Percentiles rank a stretch among this genome's conserved stretches.
phyloP scores from a whole-genome alignment of 1,284 basidiomycete species.

The Tausonia pullulans region DNA sequence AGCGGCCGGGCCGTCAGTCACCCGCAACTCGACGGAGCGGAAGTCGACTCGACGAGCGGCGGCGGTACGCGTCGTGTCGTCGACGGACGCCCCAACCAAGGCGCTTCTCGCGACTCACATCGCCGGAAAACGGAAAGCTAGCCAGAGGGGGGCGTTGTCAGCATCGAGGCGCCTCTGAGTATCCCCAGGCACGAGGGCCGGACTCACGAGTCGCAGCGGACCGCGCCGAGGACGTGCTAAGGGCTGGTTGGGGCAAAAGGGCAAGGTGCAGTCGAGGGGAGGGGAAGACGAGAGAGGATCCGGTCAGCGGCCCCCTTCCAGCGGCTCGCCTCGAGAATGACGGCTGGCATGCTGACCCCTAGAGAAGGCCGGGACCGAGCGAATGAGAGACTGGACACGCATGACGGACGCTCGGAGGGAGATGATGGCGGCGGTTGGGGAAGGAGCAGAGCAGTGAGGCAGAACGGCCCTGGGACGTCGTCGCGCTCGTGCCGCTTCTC shows the following conservation, averaged over 20 bases:
- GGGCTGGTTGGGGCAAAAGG: background rate
- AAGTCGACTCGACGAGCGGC: background rate
- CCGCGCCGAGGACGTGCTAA: background rate
- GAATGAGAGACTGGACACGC: background rate
- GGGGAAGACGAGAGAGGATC: background rate
- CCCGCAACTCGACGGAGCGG: background rate
- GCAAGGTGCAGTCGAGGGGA: no score
- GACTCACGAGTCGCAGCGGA: background rate
- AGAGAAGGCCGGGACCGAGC: background rate
- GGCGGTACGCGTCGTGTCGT: background rate
- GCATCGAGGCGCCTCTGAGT: background rate
- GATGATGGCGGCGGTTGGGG: no score
- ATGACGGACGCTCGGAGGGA: background rate
- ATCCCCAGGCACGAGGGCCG: no score
- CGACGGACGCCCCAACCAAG: background rate
- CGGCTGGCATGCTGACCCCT: background rate
- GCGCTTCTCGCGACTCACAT: conserved; percentile 4
- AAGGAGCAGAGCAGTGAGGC: background rate
- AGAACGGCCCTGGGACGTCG: background rate
- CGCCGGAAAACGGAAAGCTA: conserved; percentile 16
- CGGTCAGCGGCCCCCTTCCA: background rate
- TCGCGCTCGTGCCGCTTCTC: background rate
- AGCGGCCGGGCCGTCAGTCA: background rate
- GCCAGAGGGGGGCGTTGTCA: no score
- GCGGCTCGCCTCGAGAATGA: background rate